Base-by-base conservation (phyloP, 169 alveolate genomes). In the Cryptosporidium ubiquitum region DNA sequence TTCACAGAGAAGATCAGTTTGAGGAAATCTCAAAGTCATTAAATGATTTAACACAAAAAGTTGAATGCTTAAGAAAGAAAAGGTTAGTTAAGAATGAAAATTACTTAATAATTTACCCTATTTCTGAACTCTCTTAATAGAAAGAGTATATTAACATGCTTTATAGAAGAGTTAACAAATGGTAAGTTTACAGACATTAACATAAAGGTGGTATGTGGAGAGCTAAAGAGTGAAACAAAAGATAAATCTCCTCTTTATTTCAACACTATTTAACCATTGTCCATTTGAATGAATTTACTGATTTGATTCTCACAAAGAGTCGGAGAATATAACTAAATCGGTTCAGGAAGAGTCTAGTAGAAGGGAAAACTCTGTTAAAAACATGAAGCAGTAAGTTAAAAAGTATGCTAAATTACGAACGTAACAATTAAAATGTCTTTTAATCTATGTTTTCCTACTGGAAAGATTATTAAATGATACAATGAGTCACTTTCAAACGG, bases 301-400 rank as follows among this genome's bases (percentile, higher is more conserved):
- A 33, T 23, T 12, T 9, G 31, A 3, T 3, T 40, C 12, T 16
- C 33, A 3, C 52, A 39, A 14, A 71, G 85, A 71, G 14, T 42
- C 47, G 1, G 55, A 71, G 33, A 55, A 44, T 14, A 26, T 71
- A 51, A 26, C 10, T 14, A 33, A 26, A 5, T 29, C 39, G 5
- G 14, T 79, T 37, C 23, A 40, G 10, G 47, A 79, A 18, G 89
- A 79, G 37, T 61, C 73, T 6, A n/a, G 2, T n/a, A n/a, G 68
- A n/a, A 58, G 89, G 39, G 74, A 79, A 35, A 42, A 35, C 69
- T 58, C 73, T 0, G n/a, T 79, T 14, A 31, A 79, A 39, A 39
- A 68, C 23, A 31, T 79, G 49, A 64, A 64, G 18, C 79, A 58
- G 89, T 79, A 79, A 79, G 89, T 79, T 39, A n/a, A 10, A n/a